Percentiles rank a stretch among this genome's conserved stretches.
Evolutionary conservation across 2,329 filamentous ascomycete species (phyloP).

Genomic region (Fusarium hostae): DNA sequence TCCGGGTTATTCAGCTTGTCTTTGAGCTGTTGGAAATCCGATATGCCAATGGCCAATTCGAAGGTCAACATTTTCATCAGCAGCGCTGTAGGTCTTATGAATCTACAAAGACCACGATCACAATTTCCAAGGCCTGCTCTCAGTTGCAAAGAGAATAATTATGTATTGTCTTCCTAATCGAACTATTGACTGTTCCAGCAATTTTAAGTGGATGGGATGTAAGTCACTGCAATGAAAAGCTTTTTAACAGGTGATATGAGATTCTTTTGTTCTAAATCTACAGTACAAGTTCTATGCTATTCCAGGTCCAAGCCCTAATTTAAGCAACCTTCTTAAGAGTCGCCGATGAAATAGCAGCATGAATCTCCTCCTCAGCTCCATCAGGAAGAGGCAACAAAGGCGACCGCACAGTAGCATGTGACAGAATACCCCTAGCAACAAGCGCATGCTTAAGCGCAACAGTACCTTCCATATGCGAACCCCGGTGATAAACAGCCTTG

Average conservation of each 20-base stretch:
- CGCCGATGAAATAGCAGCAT: conserved; percentile 13
- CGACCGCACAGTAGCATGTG: conserved; percentile 59
- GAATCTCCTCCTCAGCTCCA: conserved; percentile 16
- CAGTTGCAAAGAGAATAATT: accelerated
- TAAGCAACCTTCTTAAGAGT: conserved; percentile 13
- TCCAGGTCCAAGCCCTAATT: background rate
- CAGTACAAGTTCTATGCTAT: background rate
- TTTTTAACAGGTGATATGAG: background rate
- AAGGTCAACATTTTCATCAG: accelerated
- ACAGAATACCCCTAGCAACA: conserved; percentile 60
- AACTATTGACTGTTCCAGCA: background rate
- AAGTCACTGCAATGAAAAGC: too few relatives aligned
- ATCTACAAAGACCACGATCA: accelerated
- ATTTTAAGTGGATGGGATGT: background rate
- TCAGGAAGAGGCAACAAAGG: conserved; percentile 52
- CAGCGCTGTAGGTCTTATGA: accelerated
- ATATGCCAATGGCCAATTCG: accelerated
- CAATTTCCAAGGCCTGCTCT: accelerated
- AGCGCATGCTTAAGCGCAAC: conserved; percentile 63
- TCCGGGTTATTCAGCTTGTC: accelerated
- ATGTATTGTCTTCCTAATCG: accelerated
- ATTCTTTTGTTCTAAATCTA: background rate
- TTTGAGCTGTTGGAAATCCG: too few relatives aligned
- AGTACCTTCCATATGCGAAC: conserved; percentile 66
- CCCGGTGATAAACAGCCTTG: conserved; percentile 64